Conservation (phyloP, 768 basidiomycete genomes). For the Phaeolepiota aurea region DNA sequence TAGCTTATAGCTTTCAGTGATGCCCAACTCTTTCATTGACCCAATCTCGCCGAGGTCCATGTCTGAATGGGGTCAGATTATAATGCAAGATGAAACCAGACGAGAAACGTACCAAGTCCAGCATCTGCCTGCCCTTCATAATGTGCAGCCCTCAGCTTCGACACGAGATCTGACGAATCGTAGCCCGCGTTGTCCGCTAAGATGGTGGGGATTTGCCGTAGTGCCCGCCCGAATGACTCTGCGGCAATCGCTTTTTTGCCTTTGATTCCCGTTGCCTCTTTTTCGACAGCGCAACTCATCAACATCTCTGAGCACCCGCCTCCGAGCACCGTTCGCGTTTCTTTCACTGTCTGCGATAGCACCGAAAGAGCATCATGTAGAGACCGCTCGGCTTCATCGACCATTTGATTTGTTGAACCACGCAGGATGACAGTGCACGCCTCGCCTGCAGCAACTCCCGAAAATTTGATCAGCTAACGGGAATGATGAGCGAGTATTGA, state of each 20-base stretch:
- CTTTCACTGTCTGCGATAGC: conserved; percentile 94
- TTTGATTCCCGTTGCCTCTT: conserved; percentile 71
- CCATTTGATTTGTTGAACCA: conserved; percentile 97
- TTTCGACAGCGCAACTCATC: conserved; percentile 93
- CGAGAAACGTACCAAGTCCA: conserved; percentile 62
- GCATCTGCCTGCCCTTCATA: conserved; percentile 83
- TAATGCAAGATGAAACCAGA: neutral
- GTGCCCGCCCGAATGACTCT: conserved; percentile 82
- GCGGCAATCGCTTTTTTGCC: conserved; percentile 96
- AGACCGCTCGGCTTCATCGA: conserved; percentile 97
- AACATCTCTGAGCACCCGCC: conserved; percentile 98
- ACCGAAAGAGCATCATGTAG: conserved; percentile 97
- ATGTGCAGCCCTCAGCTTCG: conserved; percentile 86
- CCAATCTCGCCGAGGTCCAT: conserved; percentile 83
- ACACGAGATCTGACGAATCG: conserved; percentile 93
- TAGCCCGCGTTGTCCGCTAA: conserved; percentile 97
- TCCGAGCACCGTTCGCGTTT: conserved; percentile 89
- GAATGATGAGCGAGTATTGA: too few relatives aligned
- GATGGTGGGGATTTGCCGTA: conserved; percentile 93
- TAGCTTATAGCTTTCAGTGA: conserved; percentile 96
- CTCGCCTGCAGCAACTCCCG: conserved; percentile 94
- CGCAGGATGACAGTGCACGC: conserved; percentile 97
- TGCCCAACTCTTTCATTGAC: conserved; percentile 80
- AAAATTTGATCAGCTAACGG: conserved; percentile 99
- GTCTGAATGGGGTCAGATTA: conserved; percentile 35